phyloP scores from a whole-genome alignment of 805 yeast genomes.

The Monosporozyma siamensis region DNA sequence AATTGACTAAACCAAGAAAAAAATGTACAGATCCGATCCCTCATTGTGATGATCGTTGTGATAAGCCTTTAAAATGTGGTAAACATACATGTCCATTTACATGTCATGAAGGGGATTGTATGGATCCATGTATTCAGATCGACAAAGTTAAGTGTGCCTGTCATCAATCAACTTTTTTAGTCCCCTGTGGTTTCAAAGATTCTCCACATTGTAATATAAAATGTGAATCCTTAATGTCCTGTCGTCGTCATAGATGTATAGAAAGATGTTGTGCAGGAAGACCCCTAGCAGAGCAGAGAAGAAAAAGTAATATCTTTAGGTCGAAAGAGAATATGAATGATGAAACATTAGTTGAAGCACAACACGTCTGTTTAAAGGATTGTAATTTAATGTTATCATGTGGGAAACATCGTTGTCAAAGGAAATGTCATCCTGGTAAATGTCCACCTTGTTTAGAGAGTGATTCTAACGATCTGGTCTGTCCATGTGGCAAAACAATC shows the following conservation, averaged over 20 bases:
- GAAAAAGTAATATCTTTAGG: slow-evolving; percentile 30
- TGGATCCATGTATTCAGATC: slow-evolving; percentile 49
- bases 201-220: slow-evolving; percentile 58
- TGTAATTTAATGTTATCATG: slow-evolving; percentile 60
- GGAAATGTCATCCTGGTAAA: slow-evolving; percentile 70
- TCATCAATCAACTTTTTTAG: slow-evolving; percentile 43
- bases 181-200: slow-evolving; percentile 54
- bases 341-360: slow-evolving; percentile 58
- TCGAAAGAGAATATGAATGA: slow-evolving; percentile 32
- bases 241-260: slow-evolving; percentile 72
- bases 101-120: slow-evolving; percentile 75
- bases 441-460: slow-evolving; percentile 78
- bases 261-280: slow-evolving; percentile 64
- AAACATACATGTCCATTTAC: slow-evolving; percentile 52
- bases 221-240: slow-evolving; percentile 66
- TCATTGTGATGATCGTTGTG: slow-evolving; percentile 59
- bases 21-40: slow-evolving; percentile 75
- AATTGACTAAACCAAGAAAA: slow-evolving; percentile 35
- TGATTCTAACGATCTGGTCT: slow-evolving; percentile 65
- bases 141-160: slow-evolving; percentile 55
- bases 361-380: slow-evolving; percentile 59
- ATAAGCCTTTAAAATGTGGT: slow-evolving; percentile 59
- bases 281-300: slow-evolving; percentile 44
- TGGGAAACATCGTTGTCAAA: slow-evolving; percentile 57
- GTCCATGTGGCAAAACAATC: slow-evolving; percentile 74